These are phyloP conservation scores for Coemansia sp. DNA, from an alignment of 371 early-diverging fungal species.

Conservation along the genomic window DNA sequence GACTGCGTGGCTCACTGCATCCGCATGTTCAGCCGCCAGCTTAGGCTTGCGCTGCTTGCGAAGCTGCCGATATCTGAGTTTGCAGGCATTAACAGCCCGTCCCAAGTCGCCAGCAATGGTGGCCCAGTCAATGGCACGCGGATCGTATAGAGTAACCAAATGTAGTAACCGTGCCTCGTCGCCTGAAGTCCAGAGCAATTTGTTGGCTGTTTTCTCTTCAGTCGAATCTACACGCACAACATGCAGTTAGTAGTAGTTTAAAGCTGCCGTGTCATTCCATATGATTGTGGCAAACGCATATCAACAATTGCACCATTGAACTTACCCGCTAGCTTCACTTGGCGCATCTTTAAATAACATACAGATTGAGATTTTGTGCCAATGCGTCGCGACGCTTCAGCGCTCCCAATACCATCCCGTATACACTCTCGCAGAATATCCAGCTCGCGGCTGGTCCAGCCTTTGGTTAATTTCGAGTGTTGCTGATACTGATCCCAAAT, in stretches of 20 bases:
- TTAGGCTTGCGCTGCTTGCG: neutral
- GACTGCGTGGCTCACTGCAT: neutral
- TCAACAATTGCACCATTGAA: neutral
- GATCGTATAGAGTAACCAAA: neutral
- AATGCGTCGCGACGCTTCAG: neutral
- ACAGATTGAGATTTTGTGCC: neutral
- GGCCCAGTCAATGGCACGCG: neutral
- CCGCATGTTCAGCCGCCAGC: neutral
- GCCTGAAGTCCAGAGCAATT: neutral
- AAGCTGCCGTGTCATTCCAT: neutral
- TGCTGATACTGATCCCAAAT: neutral
- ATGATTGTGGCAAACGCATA: neutral
- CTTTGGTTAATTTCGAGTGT: neutral
- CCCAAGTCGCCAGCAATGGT: neutral
- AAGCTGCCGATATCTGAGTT: too few species aligned
- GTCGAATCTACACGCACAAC: neutral
- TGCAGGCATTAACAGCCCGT: neutral
- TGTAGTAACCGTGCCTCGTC: neutral
- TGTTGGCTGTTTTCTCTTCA: neutral
- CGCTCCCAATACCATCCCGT: neutral
- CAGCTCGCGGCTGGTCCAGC: neutral
- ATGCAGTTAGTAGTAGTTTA: neutral
- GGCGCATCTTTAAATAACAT: neutral
- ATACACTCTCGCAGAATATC: conserved; percentile 5
- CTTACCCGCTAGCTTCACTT: too few species aligned